Evolutionary conservation across 225 moss, liverwort and hornwort species (phyloP).

Genomic region (Bryoerythrophyllum caledonicum): DNA sequence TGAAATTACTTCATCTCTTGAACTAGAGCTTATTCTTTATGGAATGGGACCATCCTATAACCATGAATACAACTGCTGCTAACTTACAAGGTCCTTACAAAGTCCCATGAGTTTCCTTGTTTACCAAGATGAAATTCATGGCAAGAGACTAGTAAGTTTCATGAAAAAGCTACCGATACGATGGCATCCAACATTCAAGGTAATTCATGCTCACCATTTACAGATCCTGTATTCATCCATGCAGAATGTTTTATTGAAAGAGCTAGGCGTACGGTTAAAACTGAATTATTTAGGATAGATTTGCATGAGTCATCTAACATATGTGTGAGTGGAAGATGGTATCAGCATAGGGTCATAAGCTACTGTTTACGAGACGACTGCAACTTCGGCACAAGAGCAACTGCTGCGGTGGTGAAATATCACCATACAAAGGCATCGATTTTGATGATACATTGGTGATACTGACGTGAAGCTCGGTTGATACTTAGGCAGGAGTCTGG

Average conservation of each 20-base stretch:
- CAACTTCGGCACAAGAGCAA: neutral
- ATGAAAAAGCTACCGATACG: neutral
- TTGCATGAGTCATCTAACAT: neutral
- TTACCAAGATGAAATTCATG: neutral
- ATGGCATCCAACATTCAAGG: neutral
- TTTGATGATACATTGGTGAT: neutral
- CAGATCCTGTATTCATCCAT: too few species aligned
- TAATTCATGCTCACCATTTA: neutral
- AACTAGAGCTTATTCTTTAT: conserved; percentile 25
- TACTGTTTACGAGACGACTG: neutral
- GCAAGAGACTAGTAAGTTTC: neutral
- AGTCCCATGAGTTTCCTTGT: neutral
- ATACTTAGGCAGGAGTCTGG: neutral
- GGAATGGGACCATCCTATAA: conserved; percentile 14
- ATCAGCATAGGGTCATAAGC: too few species aligned
- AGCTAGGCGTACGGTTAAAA: too few species aligned
- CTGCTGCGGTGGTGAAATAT: too few species aligned
- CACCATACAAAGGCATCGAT: too few species aligned
- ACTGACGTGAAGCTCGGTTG: too few species aligned
- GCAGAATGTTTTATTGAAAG: too few species aligned
- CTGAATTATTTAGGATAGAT: too few species aligned
- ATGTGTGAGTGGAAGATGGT: neutral
- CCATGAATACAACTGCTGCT: neutral
- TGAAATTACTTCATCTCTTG: conserved; percentile 9
- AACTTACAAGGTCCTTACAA: neutral